Evolutionary conservation across 148 eudicot species (phyloP), one percentile per base, ranked within the genome.

Genomic region (Chenopodium formosanum): DNA sequence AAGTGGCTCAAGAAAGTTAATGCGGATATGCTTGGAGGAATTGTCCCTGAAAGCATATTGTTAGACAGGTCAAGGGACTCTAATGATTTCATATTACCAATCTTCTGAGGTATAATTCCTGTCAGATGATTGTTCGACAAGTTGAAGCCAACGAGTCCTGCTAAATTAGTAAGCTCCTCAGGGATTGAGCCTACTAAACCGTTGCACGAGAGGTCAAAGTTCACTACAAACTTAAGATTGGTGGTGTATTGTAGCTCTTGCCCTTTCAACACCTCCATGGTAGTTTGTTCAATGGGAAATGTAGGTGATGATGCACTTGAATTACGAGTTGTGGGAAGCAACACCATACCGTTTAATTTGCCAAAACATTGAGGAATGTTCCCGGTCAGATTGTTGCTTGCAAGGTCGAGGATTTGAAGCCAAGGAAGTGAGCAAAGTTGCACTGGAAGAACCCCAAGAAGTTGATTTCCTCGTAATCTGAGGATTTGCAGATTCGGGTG

Each of bases 331-430:
- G 65, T 2, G 9, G 65, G 65, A 9, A 20, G 65, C 65, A 6
- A 71, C 62, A 16, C 19, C 86, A 85, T 80, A 58, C 64, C 73
- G 16, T 29, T 44, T 7, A 88, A 74, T 25, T 82, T 40, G 29
- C 81, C 84, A 1, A 90, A 73, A 37, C 92, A 88, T 3, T 13
- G 22, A 20, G 92, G 89, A 29, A 90, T 80, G 25, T 47, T 6
- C 34, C 92, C 91, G 25, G 82, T 32, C 27, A 88, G 71, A 65
- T 84, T 82, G 78, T 88, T 90, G 3, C 56, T 34, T 2, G 86
- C 86, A 63, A 90, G 84, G 32, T 89, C 90, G 22, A 89, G 40
- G 19, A 87, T 68, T 40, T 84, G 87, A 44, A 90, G 90, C 2
- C 0, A 6, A n/a, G 78, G 1, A 0, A 82, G 80, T 7, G 48